A percentile compares a stretch with the other conserved stretches of the same genome.
phyloP scores from a whole-genome alignment of 805 yeast species.

The Kodamaea neixiangensis region DNA sequence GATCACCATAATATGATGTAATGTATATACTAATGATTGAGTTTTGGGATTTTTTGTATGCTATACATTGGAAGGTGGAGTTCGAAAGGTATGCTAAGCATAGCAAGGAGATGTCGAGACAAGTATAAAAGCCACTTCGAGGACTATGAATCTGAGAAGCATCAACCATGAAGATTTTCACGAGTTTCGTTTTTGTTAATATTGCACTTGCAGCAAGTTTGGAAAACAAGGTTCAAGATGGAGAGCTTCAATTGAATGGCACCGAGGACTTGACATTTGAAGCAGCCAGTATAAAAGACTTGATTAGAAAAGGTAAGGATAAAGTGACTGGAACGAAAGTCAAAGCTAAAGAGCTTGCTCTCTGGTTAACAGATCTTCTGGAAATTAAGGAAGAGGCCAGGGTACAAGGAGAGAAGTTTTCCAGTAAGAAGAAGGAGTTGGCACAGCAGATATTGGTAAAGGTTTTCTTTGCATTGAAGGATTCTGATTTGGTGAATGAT shows the following conservation, averaged over 20 bases:
- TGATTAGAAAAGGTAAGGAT: neutral
- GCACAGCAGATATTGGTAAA: slow-evolving; percentile 17
- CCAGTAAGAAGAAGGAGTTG: neutral
- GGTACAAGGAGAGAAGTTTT: neutral
- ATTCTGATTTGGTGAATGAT: slow-evolving; percentile 31
- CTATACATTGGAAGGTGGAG: neutral
- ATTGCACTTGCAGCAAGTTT: slow-evolving; percentile 5
- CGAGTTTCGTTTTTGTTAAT: neutral
- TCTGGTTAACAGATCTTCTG: neutral
- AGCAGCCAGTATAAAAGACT: neutral
- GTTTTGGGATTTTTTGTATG: neutral
- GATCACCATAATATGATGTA: slow-evolving; percentile 1
- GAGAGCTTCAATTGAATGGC: neutral
- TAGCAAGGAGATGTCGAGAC: neutral
- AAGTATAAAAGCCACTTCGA: neutral
- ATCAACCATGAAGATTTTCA: no score
- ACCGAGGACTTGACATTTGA: neutral
- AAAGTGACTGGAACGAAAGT: neutral
- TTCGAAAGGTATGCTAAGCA: neutral
- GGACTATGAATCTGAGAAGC: no score
- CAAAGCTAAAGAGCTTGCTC: neutral
- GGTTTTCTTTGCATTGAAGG: slow-evolving; percentile 28
- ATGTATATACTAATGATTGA: neutral
- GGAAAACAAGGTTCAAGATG: neutral
- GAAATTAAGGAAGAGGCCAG: neutral